Evolutionary conservation across 331 rosid species (phyloP).

Genomic region (Malus hybrid): DNA sequence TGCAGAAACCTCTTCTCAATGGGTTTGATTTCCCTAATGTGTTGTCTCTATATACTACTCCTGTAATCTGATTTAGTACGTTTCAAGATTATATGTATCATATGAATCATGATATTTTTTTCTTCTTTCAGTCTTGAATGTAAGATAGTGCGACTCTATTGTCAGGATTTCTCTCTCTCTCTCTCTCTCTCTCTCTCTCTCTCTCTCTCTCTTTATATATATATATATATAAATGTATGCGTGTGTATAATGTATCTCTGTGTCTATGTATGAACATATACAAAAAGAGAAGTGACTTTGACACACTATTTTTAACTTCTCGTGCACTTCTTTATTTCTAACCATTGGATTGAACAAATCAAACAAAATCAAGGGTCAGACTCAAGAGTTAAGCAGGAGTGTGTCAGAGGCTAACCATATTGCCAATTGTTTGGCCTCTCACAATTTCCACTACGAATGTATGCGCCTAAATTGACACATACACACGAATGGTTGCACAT

Average conservation of each 20-base stretch:
- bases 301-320: no score
- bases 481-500: background rate
- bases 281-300: background rate
- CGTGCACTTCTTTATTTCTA: no score
- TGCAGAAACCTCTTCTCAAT: background rate
- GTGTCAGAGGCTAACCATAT: no score
- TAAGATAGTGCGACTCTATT: no score
- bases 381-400: no score
- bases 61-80: slow-evolving; percentile 27
- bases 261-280: background rate
- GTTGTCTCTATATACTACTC: slow-evolving; percentile 18
- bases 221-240: no score
- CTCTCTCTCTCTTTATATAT: background rate
- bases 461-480: background rate
- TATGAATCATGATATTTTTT: no score
- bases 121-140: no score
- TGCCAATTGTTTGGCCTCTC: background rate
- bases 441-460: background rate
- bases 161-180: no score
- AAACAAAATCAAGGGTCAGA: no score
- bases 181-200: background rate
- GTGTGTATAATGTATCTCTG: background rate
- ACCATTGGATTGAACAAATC: no score
- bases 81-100: background rate
- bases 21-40: slow-evolving; percentile 30